phyloP scores from a whole-genome alignment of 371 early-diverging fungal species.

The Blyttiomyces sp. region DNA sequence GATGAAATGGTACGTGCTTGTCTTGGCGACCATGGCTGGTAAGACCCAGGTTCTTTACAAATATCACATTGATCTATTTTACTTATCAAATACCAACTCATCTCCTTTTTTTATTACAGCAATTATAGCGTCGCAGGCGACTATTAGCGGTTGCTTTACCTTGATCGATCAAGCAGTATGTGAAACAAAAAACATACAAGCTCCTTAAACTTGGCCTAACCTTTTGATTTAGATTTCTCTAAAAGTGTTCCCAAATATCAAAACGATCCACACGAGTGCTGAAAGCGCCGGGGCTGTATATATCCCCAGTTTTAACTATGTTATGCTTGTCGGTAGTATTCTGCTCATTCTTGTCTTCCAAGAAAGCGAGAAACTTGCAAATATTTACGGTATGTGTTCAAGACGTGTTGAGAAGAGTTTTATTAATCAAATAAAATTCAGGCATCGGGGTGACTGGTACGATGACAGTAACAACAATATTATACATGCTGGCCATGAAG shows the following conservation, averaged over 20 bases:
- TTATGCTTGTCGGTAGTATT: constrained; percentile 45
- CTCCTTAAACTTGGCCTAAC: background rate
- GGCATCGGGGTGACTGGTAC: constrained; percentile 33
- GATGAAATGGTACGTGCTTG: constrained; percentile 34
- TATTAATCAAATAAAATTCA: background rate
- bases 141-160: constrained; percentile 54
- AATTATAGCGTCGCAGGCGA: constrained; percentile 60
- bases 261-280: constrained; percentile 45
- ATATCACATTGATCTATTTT: too few species aligned
- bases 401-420: background rate
- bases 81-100: too few species aligned
- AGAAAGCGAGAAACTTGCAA: constrained; percentile 25
- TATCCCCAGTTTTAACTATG: constrained; percentile 51
- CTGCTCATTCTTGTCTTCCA: constrained; percentile 43
- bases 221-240: constrained; percentile 42
- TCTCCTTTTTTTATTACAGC: constrained; percentile 20
- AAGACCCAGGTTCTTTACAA: background rate
- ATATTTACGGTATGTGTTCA: constrained; percentile 24
- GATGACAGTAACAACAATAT: constrained; percentile 32
- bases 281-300: constrained; percentile 48
- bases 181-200: background rate
- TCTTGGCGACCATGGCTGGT: constrained; percentile 50
- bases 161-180: constrained; percentile 53
- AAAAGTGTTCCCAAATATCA: constrained; percentile 49
- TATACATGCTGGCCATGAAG: constrained; percentile 33